Percentiles rank a stretch among this genome's conserved stretches.
Conservation (phyloP, 2,329 filamentous ascomycete species). For the Blastomyces parvus region DNA sequence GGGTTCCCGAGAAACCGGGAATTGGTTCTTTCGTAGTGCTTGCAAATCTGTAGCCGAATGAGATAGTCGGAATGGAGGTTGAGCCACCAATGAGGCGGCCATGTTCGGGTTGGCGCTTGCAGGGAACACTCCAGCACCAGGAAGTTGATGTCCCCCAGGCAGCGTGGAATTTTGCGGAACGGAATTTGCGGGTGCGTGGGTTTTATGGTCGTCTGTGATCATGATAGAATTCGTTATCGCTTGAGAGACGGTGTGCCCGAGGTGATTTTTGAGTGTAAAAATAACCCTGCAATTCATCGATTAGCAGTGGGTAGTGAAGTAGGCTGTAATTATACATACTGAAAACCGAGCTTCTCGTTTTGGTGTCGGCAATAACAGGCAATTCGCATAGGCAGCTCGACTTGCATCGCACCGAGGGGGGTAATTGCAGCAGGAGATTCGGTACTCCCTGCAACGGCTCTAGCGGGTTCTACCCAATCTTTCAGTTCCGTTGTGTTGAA, state of each 20-base stretch:
- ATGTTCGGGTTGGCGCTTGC: constrained; percentile 26
- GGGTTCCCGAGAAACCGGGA: constrained; percentile 30
- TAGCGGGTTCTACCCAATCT: constrained; percentile 61
- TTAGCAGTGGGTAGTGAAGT: constrained; percentile 8
- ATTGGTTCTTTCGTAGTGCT: constrained; percentile 46
- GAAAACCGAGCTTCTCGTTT: constrained; percentile 83
- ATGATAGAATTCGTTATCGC: constrained; percentile 80
- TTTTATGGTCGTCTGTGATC: constrained; percentile 98
- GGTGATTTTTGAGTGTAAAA: constrained; percentile 80
- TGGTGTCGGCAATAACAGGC: constrained; percentile 96
- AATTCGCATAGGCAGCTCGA: constrained; percentile 87
- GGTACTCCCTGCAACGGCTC: constrained; percentile 43
- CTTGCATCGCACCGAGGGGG: constrained; percentile 57
- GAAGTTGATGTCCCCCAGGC: constrained; percentile 32
- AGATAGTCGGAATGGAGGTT: constrained; percentile 45
- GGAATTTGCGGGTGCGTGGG: constrained; percentile 46
- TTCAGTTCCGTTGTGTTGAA: constrained; percentile 86
- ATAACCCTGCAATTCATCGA: constrained; percentile 53
- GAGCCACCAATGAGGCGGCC: constrained; percentile 26
- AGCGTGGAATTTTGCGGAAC: constrained; percentile 24
- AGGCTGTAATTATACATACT: constrained; percentile 30
- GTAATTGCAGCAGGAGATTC: constrained; percentile 24
- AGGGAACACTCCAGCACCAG: constrained; percentile 37
- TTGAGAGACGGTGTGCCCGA: constrained; percentile 69
- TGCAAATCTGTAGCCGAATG: constrained; percentile 57